Evolutionary conservation across 73 alveolate species (phyloP).

Genomic region (Symbiodinium natans): DNA sequence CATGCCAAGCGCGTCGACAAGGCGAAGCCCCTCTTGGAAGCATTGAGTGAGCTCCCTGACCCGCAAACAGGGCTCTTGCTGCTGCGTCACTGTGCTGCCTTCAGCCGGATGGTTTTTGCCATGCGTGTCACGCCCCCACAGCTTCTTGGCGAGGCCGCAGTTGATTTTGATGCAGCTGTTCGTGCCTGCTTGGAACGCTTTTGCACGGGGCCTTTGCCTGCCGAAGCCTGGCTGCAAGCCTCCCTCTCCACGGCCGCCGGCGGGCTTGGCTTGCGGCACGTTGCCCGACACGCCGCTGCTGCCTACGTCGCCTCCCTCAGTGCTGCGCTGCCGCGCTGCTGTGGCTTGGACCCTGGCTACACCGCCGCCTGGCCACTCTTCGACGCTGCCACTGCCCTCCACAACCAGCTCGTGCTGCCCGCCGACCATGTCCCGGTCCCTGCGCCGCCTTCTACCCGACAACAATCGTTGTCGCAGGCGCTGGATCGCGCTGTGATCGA

Average conservation of each 20-base stretch:
- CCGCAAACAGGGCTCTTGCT: background rate
- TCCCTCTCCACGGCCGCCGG: background rate
- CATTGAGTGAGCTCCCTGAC: background rate
- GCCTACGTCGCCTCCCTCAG: background rate
- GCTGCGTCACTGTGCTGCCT: background rate
- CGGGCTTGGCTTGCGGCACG: constrained; percentile 5
- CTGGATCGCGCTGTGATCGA: background rate
- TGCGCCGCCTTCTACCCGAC: too few species aligned
- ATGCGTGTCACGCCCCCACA: background rate
- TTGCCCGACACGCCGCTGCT: background rate
- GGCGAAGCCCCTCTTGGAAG: background rate
- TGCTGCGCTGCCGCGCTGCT: background rate
- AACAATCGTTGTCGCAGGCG: background rate
- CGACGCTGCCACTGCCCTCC: too few species aligned
- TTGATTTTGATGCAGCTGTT: background rate
- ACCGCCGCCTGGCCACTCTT: too few species aligned
- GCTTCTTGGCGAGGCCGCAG: background rate
- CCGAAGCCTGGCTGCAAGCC: constrained; percentile 18
- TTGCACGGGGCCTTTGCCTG: background rate
- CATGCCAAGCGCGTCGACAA: background rate
- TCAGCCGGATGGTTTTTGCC: background rate
- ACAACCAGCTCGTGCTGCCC: too few species aligned
- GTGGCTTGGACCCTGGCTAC: background rate
- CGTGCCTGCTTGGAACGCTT: background rate
- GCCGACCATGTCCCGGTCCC: too few species aligned